Evolutionary conservation across 2,329 filamentous ascomycete genomes (phyloP).

Genomic region (Ceratocystis colombiana): DNA sequence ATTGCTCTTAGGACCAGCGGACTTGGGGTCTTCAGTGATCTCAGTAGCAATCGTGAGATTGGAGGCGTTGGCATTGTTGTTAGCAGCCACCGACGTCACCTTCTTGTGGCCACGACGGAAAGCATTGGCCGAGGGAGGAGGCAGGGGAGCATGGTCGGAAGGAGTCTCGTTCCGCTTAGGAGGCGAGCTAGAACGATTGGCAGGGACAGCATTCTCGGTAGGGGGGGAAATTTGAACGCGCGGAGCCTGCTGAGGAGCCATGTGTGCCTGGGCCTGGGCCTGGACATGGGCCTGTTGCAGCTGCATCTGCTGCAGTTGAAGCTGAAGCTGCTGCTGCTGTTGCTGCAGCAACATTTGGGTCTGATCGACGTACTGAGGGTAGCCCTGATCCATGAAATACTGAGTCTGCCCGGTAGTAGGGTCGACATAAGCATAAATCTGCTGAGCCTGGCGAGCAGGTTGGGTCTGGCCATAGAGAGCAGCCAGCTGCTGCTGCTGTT

Average conservation of each 20-base stretch:
- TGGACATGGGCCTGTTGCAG: constrained; percentile 36
- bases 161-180: constrained; percentile 60
- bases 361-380: constrained; percentile 35
- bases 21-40: constrained; percentile 37
- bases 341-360: constrained; percentile 35
- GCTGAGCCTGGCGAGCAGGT: constrained; percentile 37
- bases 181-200: constrained; percentile 54
- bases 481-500: constrained; percentile 37
- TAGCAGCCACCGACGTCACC: constrained; percentile 56
- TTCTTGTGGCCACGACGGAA: constrained; percentile 95
- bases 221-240: constrained; percentile 77
- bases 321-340: constrained; percentile 38
- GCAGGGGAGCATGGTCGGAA: constrained; percentile 58
- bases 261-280: constrained; percentile 26
- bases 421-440: constrained; percentile 63
- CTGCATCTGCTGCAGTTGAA: constrained; percentile 32
- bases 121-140: constrained; percentile 78
- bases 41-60: constrained; percentile 38
- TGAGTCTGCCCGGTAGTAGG: constrained; percentile 74
- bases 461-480: constrained; percentile 30
- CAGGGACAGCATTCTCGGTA: constrained; percentile 45
- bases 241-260: constrained; percentile 35
- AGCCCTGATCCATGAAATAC: constrained; percentile 63
- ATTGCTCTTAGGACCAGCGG: constrained; percentile 64
- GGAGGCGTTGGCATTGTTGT: constrained; percentile 40